phyloP scores from a whole-genome alignment of 73 alveolate species.

The Tetrahymena malaccensis region DNA sequence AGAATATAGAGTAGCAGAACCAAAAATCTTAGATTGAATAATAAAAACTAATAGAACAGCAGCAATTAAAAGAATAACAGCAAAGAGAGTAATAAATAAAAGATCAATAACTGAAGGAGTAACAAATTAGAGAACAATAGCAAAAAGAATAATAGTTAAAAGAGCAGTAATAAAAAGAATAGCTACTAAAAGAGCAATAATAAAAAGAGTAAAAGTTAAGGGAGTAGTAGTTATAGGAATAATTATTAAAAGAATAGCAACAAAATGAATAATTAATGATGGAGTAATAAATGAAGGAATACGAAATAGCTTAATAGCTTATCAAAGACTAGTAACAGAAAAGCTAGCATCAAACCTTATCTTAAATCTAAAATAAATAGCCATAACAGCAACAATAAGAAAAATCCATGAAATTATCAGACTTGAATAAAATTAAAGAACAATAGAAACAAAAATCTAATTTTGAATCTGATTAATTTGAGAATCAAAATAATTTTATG shows the following conservation, averaged over 20 bases:
- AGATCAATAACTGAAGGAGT: not conserved
- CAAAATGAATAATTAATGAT: not conserved
- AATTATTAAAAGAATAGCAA: not conserved
- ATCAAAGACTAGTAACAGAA: not conserved
- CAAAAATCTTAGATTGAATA: not conserved
- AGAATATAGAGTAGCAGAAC: not conserved
- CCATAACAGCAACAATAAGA: not conserved
- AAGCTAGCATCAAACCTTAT: not conserved
- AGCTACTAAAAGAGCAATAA: not conserved
- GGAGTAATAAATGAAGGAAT: not conserved
- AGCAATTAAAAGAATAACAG: not conserved
- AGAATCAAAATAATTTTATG: not conserved
- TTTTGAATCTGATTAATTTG: not conserved
- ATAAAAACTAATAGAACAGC: not conserved
- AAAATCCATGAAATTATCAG: not conserved
- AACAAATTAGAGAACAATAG: not conserved
- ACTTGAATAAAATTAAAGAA: not conserved
- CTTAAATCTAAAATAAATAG: not conserved
- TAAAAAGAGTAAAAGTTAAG: not conserved
- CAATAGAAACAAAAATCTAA: not conserved
- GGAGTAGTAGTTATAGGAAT: not conserved
- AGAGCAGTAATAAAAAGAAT: not conserved
- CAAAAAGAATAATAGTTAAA: not conserved
- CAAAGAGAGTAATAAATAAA: not conserved
- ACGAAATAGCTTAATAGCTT: not conserved